phyloP scores from a whole-genome alignment of 192 early-diverging fungal genomes.

The Coemansia sp. region DNA sequence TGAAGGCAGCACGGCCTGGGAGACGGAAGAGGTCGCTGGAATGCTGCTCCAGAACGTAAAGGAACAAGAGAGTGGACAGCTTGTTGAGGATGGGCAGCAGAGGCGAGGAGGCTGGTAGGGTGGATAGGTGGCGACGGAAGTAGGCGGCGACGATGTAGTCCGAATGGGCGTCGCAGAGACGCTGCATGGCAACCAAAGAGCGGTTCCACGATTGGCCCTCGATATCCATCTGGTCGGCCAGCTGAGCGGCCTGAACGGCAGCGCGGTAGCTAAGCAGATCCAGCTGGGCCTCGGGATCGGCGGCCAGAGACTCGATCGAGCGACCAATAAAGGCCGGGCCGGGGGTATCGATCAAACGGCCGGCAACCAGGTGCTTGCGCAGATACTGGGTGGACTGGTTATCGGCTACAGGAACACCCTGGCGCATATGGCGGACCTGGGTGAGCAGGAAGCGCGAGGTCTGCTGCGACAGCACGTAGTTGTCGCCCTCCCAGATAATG shows the following conservation, averaged over 20 bases:
- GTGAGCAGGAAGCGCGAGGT: constrained; percentile 75
- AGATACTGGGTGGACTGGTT: constrained; percentile 36
- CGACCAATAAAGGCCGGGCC: constrained; percentile 9
- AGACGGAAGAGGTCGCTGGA: constrained; percentile 59
- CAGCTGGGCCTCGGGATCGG: constrained; percentile 58
- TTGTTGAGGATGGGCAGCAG: constrained; percentile 30
- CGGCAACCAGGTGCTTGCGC: constrained; percentile 19
- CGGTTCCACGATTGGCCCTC: constrained; percentile 69
- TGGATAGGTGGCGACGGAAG: constrained; percentile 60
- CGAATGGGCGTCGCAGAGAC: constrained; percentile 72
- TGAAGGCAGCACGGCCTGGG: constrained; percentile 56
- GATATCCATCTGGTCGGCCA: constrained; percentile 61
- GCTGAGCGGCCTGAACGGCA: constrained; percentile 58
- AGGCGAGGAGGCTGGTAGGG: constrained; percentile 26
- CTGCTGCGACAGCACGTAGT: constrained; percentile 84
- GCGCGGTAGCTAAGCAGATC: constrained; percentile 75
- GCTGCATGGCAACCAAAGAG: constrained; percentile 69
- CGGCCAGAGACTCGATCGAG: constrained; percentile 49
- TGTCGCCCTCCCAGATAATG: constrained; percentile 82
- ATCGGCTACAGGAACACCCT: constrained; percentile 38
- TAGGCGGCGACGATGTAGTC: constrained; percentile 71
- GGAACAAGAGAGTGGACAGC: constrained; percentile 52
- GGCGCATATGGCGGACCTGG: constrained; percentile 57
- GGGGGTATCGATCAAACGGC: constrained; percentile 3
- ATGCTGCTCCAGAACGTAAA: constrained; percentile 63